Conservation (phyloP, 257 asterid genomes). For the Lycium ferocissimum region DNA sequence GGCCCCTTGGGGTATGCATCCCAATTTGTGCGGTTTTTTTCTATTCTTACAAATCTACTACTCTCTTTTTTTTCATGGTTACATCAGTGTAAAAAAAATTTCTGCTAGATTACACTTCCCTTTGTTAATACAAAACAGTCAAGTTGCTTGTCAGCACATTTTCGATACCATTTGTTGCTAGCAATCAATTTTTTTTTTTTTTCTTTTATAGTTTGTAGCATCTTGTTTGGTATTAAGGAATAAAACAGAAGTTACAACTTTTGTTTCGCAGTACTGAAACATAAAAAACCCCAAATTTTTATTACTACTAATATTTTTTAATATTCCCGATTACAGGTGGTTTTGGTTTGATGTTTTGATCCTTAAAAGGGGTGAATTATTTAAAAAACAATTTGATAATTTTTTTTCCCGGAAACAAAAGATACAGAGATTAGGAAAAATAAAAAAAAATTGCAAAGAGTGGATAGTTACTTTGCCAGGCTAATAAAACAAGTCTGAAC, state of each 20-base stretch:
- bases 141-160: conserved; percentile 4
- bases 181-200: neutral
- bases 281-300: neutral
- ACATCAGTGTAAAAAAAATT: neutral
- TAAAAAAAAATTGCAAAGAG: no score
- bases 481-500: no score
- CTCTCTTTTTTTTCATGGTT: neutral
- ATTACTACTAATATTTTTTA: neutral
- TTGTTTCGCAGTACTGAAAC: neutral
- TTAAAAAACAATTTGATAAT: no score
- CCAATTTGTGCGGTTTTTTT: neutral
- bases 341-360: neutral
- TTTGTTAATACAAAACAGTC: neutral
- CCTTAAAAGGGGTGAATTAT: no score
- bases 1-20: no score
- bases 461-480: no score
- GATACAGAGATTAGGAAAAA: no score
- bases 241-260: neutral
- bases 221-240: neutral
- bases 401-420: no score
- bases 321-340: neutral
- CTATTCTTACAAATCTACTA: neutral
- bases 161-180: neutral
- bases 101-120: neutral
- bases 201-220: neutral